These are phyloP conservation scores for Coprinopsis sp. DNA, from an alignment of 768 basidiomycete genomes.

Conservation along the genomic window DNA sequence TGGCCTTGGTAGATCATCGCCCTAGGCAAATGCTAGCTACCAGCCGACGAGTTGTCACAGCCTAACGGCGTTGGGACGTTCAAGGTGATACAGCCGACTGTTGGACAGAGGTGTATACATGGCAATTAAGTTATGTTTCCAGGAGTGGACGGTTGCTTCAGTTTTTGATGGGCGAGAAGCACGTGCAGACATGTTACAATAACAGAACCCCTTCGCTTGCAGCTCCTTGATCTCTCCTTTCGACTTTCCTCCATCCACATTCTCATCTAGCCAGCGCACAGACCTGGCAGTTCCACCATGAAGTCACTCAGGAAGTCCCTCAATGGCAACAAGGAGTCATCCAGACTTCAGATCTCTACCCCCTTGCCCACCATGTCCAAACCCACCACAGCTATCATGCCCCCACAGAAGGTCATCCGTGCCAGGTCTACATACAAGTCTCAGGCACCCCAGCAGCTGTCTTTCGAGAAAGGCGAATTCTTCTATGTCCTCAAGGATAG, in stretches of 20 bases:
- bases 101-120: too few relatives aligned
- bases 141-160: too few relatives aligned
- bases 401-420: constrained; percentile 94
- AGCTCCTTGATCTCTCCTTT: constrained; percentile 6
- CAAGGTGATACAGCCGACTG: too few relatives aligned
- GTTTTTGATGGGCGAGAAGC: too few relatives aligned
- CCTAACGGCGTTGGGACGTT: too few relatives aligned
- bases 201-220: constrained; percentile 6
- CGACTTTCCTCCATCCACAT: constrained; percentile 6
- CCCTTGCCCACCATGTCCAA: constrained; percentile 64
- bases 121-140: too few relatives aligned
- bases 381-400: constrained; percentile 64
- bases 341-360: constrained; percentile 63
- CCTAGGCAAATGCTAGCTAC: too few relatives aligned
- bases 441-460: constrained; percentile 76
- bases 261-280: too few relatives aligned
- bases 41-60: too few relatives aligned
- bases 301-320: constrained; percentile 82
- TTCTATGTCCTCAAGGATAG: constrained; percentile 89
- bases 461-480: constrained; percentile 93
- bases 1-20: too few relatives aligned
- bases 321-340: constrained; percentile 56
- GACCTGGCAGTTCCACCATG: constrained; percentile 50
- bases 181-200: not conserved
- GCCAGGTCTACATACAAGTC: constrained; percentile 67